phyloP scores from a whole-genome alignment of 1,284 basidiomycete genomes.

The Tetrapyrgos nigripes region DNA sequence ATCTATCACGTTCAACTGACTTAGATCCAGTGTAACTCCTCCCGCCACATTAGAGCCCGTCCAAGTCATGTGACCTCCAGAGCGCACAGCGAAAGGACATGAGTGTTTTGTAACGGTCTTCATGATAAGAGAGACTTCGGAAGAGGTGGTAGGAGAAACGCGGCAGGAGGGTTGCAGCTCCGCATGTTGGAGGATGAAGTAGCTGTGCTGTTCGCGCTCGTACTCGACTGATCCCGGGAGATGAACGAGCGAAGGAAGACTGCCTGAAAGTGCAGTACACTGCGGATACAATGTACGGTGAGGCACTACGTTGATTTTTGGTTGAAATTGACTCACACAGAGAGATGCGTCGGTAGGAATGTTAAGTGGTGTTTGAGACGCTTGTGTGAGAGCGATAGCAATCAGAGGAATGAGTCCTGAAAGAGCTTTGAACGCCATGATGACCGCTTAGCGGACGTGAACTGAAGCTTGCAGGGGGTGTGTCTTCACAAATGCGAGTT shows the following conservation, averaged over 20 bases:
- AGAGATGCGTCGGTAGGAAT: neutral
- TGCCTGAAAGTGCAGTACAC: slow-evolving; percentile 15
- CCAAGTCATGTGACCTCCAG: slow-evolving; percentile 22
- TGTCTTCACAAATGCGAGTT: too few species aligned
- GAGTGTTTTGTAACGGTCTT: slow-evolving; percentile 4
- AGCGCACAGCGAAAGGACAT: slow-evolving; percentile 23
- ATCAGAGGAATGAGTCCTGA: neutral
- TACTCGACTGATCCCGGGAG: slow-evolving; percentile 16
- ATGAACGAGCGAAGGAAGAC: slow-evolving; percentile 13
- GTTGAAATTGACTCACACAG: neutral
- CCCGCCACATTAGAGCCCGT: slow-evolving; percentile 17
- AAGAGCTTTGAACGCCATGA: too few species aligned
- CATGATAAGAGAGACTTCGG: slow-evolving; percentile 19
- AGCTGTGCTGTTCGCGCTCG: slow-evolving; percentile 16
- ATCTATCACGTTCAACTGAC: slow-evolving; percentile 32
- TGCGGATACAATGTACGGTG: neutral
- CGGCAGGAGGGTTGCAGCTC: slow-evolving; percentile 18
- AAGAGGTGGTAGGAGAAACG: slow-evolving; percentile 14
- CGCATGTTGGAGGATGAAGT: slow-evolving; percentile 16
- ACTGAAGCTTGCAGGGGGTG: too few species aligned
- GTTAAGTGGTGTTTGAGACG: neutral
- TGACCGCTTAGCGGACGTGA: too few species aligned
- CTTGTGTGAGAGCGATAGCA: neutral
- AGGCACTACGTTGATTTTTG: neutral
- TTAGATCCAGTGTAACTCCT: slow-evolving; percentile 35